phyloP scores from a whole-genome alignment of 1,284 basidiomycete species.

The Ceratobasidium sp. region DNA sequence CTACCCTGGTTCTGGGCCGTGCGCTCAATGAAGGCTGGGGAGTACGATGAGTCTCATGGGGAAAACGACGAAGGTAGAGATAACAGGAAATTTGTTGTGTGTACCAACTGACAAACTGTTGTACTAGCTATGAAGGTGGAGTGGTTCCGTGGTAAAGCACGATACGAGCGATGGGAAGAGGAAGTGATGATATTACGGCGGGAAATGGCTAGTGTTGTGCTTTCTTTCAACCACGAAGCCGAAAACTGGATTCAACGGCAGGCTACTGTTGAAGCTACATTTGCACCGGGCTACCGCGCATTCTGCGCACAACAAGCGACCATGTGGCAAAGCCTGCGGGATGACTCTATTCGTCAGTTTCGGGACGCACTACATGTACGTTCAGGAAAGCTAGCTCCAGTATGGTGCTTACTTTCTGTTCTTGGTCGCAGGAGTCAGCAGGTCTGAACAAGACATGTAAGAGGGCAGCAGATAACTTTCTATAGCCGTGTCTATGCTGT shows the following conservation, averaged over 20 bases:
- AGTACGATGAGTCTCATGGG: neutral
- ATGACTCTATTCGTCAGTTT: too few species aligned
- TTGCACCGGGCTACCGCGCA: neutral
- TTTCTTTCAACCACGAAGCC: neutral
- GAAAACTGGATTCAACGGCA: neutral
- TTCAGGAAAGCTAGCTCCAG: too few species aligned
- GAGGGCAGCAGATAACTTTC: too few species aligned
- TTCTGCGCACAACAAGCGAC: neutral
- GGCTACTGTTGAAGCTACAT: neutral
- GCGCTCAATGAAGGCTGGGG: neutral
- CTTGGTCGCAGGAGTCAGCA: too few species aligned
- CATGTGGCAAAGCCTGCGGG: too few species aligned
- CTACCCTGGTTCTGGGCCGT: constrained; percentile 1
- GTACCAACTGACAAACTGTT: too few species aligned
- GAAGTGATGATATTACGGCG: neutral
- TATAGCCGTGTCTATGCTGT: too few species aligned
- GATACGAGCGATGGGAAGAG: constrained; percentile 19
- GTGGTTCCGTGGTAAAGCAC: constrained; percentile 16
- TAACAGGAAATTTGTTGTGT: neutral
- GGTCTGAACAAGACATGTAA: too few species aligned
- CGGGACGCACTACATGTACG: too few species aligned
- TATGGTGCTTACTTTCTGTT: too few species aligned
- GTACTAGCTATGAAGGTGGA: constrained; percentile 1
- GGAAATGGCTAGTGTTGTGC: neutral
- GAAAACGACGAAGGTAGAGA: neutral